These are phyloP conservation scores for Urostyla sp. DNA, from an alignment of 73 alveolate genomes.

Conservation along the genomic window DNA sequence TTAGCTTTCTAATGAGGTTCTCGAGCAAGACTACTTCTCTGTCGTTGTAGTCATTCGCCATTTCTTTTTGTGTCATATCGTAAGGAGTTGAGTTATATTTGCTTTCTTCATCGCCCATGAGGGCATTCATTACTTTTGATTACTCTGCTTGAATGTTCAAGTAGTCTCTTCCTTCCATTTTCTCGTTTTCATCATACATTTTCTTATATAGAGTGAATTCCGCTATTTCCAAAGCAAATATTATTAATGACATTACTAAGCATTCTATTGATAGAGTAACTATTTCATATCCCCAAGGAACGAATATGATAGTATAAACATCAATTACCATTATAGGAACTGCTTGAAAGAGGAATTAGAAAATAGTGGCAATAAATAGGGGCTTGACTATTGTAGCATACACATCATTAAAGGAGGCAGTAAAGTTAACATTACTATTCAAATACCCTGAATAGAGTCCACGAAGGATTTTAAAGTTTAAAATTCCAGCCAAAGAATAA, in stretches of 20 bases:
- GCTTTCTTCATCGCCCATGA: no score
- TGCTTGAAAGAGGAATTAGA: conserved; percentile 18
- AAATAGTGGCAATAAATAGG: conserved; percentile 21
- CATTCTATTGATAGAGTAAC: conserved; percentile 49
- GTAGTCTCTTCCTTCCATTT: no score
- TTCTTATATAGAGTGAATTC: conserved; percentile 63
- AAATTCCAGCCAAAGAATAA: background rate
- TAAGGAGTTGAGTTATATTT: background rate
- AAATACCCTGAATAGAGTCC: background rate
- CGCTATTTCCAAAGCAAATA: conserved; percentile 54
- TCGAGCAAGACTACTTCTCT: conserved; percentile 16
- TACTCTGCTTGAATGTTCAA: no score
- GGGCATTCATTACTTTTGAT: no score
- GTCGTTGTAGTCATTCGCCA: no score
- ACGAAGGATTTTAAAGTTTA: background rate
- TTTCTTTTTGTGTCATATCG: background rate
- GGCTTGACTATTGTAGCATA: conserved; percentile 46
- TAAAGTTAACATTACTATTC: background rate
- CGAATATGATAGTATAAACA: conserved; percentile 23
- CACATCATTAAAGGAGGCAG: conserved; percentile 59
- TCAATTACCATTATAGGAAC: conserved; percentile 46
- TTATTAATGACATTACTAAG: conserved; percentile 28
- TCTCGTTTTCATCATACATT: no score
- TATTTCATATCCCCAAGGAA: conserved; percentile 70
- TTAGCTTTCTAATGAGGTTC: conserved; percentile 40